phyloP scores from a whole-genome alignment of 2,329 filamentous ascomycete genomes.

The Atkinsonella hypoxylon region DNA sequence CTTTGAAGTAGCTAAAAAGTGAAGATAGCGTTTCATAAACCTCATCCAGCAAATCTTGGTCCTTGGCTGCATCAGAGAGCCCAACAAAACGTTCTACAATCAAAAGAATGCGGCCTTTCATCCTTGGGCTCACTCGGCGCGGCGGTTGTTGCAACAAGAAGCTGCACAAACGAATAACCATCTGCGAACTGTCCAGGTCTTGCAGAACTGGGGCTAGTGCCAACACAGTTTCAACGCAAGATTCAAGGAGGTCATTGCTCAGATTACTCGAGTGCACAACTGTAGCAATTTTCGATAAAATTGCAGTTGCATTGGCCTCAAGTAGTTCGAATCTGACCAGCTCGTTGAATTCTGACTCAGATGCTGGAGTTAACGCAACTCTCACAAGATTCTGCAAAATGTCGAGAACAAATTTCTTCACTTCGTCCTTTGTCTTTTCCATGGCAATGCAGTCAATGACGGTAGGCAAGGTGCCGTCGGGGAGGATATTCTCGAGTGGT shows the following conservation, averaged over 20 bases:
- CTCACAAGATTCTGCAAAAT: constrained; percentile 61
- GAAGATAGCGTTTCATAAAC: constrained; percentile 67
- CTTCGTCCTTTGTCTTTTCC: constrained; percentile 69
- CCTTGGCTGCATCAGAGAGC: constrained; percentile 34
- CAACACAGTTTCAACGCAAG: constrained; percentile 70
- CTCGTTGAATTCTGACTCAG: constrained; percentile 44
- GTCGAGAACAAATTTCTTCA: constrained; percentile 69
- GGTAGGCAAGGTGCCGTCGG: constrained; percentile 54
- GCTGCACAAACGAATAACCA: constrained; percentile 66
- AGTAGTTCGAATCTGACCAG: constrained; percentile 44
- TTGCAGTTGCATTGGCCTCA: constrained; percentile 42
- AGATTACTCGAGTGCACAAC: constrained; percentile 50
- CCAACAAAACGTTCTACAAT: constrained; percentile 74
- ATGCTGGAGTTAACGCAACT: constrained; percentile 41
- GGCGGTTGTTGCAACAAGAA: constrained; percentile 79
- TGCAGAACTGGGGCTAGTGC: constrained; percentile 59
- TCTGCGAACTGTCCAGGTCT: constrained; percentile 56
- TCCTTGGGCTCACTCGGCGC: constrained; percentile 67
- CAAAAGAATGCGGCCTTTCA: constrained; percentile 68
- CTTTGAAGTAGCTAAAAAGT: constrained; percentile 83
- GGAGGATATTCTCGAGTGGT: constrained; percentile 26
- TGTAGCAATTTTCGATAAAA: constrained; percentile 55
- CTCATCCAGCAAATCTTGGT: constrained; percentile 40
- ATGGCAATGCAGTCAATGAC: constrained; percentile 62
- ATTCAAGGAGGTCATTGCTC: constrained; percentile 64